Base-by-base conservation (phyloP, 2,329 filamentous ascomycete genomes). In the Alternaria triticina region DNA sequence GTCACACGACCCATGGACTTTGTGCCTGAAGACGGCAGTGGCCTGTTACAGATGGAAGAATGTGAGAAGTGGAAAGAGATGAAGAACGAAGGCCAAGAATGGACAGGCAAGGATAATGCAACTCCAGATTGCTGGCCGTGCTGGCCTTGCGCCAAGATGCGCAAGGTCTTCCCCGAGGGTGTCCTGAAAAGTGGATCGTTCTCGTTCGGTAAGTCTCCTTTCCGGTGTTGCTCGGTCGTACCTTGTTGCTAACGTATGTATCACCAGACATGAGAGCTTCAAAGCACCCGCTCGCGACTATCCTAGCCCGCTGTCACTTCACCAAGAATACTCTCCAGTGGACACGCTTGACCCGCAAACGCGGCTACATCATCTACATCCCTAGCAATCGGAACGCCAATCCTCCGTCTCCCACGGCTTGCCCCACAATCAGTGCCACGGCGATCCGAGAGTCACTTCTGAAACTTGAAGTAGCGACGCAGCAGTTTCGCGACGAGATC, bases 231-330 rank as follows among this genome's bases (percentile, higher is more conserved):
- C 2, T 40, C 15, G 15, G 1, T 3, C 36, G 36, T 17, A 1
- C 15, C 15, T 40, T n/a, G 4, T 17, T 40, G 15, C n/a, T 40
- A 40, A 40, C 36, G 8, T 40, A 17, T 40, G 1, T 40, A 5
- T 1, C 3, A 17, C 0, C 36, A 40, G 36, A 40, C 2, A 3
- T 1, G 3, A 40, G 0, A 0, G 15, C n/a, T 6, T 40, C 15
- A 17, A 40, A 40, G 36, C 36, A 40, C 5, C 36, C 36, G n/a
- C 36, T 40, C 36, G 36, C 36, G 4, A 40, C 36, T 40, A 40
- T 40, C n/a, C 1, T 40, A 17, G 36, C 36, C n/a, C 36, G 8
- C 1, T 40, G 36, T 40, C n/a, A 40, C 36, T 40, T 17, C 15
- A 0, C 36, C 1, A 17, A 17, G 1, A 40, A 40, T 8, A 40